phyloP scores from a whole-genome alignment of 345 rosid species.

The Clausena lansium region DNA sequence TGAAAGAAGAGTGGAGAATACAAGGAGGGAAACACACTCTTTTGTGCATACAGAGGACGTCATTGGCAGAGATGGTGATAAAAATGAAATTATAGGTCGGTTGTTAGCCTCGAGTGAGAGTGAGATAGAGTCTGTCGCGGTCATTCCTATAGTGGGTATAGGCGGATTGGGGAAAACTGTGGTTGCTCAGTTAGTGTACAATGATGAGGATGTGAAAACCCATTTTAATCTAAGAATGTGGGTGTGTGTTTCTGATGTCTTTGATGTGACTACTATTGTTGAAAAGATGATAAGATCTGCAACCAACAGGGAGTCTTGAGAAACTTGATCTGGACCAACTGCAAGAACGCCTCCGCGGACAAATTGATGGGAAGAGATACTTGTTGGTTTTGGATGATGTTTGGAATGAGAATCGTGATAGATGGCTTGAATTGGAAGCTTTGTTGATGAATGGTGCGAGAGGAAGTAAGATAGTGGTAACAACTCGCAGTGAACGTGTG shows the following conservation, averaged over 20 bases:
- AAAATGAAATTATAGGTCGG: neutral
- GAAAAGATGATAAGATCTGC: neutral
- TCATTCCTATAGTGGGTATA: conserved; percentile 14
- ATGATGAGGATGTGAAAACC: neutral
- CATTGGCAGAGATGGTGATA: conserved; percentile 16
- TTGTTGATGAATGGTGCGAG: neutral
- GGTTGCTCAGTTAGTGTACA: conserved; percentile 10
- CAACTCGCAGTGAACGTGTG: neutral
- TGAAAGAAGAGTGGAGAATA: neutral
- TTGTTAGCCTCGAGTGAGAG: neutral
- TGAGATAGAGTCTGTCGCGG: neutral
- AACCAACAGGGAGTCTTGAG: neutral
- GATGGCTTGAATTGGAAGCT: neutral
- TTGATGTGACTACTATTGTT: neutral
- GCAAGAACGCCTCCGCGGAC: neutral
- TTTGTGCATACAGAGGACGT: neutral
- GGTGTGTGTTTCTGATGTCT: conserved; percentile 1
- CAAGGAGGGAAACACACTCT: conserved; percentile 4
- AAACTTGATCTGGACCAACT: neutral
- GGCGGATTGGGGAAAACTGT: conserved; percentile 18
- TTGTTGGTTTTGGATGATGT: conserved; percentile 17
- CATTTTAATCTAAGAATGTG: conserved; percentile 10
- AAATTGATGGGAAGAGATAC: neutral
- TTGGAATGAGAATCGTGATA: conserved; percentile 13
- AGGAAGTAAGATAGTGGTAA: conserved; percentile 5